These are phyloP conservation scores for Penicillium digitatum DNA, from an alignment of 2,329 filamentous ascomycete genomes.

Conservation along the genomic window DNA sequence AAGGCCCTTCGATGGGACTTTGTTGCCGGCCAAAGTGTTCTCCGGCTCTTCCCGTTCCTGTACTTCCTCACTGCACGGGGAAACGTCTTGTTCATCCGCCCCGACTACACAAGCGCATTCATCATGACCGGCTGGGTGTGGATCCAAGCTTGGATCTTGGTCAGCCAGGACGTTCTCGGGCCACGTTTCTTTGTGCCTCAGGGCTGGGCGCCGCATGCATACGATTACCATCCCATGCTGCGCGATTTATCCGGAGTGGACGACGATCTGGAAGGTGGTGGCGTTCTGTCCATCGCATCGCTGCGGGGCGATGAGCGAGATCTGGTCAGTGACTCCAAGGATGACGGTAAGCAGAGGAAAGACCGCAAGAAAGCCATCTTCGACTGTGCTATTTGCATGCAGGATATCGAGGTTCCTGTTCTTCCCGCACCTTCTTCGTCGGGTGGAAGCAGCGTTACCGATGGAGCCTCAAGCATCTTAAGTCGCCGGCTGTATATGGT, in stretches of 20 bases:
- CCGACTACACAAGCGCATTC: conserved; percentile 62
- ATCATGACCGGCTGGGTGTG: conserved; percentile 74
- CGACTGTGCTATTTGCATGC: conserved; percentile 93
- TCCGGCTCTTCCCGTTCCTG: conserved; percentile 73
- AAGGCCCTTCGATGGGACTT: conserved; percentile 90
- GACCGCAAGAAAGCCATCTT: conserved; percentile 60
- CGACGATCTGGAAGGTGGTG: conserved; percentile 73
- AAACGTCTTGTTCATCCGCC: conserved; percentile 75
- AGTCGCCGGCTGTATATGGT: conserved; percentile 89
- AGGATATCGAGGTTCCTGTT: conserved; percentile 84
- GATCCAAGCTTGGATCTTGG: conserved; percentile 76
- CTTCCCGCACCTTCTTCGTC: conserved; percentile 54
- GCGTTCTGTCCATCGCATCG: conserved; percentile 69
- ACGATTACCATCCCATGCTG: conserved; percentile 92
- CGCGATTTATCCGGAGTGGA: conserved; percentile 53
- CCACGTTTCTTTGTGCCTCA: conserved; percentile 79
- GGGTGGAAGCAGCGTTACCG: conserved; percentile 40
- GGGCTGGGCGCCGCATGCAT: conserved; percentile 61
- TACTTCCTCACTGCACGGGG: conserved; percentile 78
- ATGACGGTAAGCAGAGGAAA: conserved; percentile 42
- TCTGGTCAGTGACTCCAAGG: conserved; percentile 34
- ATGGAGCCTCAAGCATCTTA: conserved; percentile 60
- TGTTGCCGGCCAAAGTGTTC: conserved; percentile 73
- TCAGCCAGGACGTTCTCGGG: conserved; percentile 76
- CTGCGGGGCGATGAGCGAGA: conserved; percentile 51